Percentiles rank a stretch among this genome's conserved stretches.
Evolutionary conservation across 2,329 filamentous ascomycete genomes (phyloP).

Genomic region (Fusarium subglutinans): DNA sequence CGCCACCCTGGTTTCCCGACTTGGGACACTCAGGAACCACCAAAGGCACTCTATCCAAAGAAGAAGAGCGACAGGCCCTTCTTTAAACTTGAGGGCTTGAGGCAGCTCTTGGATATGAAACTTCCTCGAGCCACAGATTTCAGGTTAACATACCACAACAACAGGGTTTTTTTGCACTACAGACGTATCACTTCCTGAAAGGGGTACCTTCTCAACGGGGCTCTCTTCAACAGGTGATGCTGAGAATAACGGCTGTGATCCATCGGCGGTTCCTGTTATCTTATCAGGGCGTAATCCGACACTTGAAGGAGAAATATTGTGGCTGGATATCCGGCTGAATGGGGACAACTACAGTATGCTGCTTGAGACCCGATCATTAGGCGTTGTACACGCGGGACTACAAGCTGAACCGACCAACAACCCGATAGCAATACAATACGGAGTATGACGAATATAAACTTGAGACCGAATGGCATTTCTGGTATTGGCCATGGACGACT

Average conservation of each 20-base stretch:
- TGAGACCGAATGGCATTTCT: not conserved
- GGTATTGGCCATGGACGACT: not conserved
- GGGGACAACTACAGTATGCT: not conserved
- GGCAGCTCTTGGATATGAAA: not conserved
- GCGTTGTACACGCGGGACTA: not conserved
- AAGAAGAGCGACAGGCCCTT: not conserved
- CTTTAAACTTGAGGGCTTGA: not conserved
- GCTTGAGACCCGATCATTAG: not conserved
- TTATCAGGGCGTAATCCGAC: not conserved
- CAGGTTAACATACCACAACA: not conserved
- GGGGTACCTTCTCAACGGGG: too few relatives aligned
- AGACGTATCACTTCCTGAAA: too few relatives aligned
- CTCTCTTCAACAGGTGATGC: not conserved
- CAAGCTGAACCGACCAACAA: not conserved
- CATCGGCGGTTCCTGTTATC: not conserved
- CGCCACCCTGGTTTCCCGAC: not conserved
- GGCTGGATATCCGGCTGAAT: not conserved
- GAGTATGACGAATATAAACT: not conserved
- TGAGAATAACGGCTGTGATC: accelerated
- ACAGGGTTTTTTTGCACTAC: too few relatives aligned
- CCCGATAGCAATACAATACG: too few relatives aligned
- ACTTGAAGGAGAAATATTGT: not conserved
- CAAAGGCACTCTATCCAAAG: not conserved
- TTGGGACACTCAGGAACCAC: not conserved
- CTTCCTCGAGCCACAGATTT: not conserved